Conservation (phyloP, 225 moss, liverwort and hornwort species). For the Bryum argenteum region DNA sequence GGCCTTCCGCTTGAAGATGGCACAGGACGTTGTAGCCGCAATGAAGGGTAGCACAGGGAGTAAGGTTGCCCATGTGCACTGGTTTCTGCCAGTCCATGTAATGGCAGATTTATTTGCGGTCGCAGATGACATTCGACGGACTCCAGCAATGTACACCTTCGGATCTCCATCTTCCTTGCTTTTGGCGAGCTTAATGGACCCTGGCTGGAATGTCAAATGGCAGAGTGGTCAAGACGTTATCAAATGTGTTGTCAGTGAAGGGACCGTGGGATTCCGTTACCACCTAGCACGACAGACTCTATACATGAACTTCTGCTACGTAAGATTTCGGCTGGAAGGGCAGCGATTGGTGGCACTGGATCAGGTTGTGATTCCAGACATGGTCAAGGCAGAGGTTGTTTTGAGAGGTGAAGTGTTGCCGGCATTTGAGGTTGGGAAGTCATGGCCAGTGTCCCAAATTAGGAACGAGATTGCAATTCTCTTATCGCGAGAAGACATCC, state of each 20-base stretch:
- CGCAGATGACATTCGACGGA: background rate
- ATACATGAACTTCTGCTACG: constrained; percentile 9
- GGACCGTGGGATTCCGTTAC: background rate
- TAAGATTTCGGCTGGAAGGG: background rate
- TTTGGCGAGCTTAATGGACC: constrained; percentile 10
- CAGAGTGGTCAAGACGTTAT: constrained; percentile 6
- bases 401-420: background rate
- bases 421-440: background rate
- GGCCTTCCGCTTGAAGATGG: constrained; percentile 7
- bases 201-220: constrained; percentile 13
- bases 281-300: background rate
- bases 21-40: constrained; percentile 1
- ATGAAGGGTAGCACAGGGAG: constrained; percentile 1
- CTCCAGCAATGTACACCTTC: background rate
- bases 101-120: background rate
- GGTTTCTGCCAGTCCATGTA: background rate
- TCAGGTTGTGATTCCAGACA: constrained; percentile 4
- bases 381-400: background rate
- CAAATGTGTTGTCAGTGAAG: background rate
- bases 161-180: background rate
- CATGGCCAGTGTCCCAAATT: constrained; percentile 6
- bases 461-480: constrained; percentile 6
- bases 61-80: constrained; percentile 7
- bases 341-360: constrained; percentile 1
- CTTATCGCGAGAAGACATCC: background rate